phyloP scores from a whole-genome alignment of 192 early-diverging fungal species.

The Spizellomyces sp. region DNA sequence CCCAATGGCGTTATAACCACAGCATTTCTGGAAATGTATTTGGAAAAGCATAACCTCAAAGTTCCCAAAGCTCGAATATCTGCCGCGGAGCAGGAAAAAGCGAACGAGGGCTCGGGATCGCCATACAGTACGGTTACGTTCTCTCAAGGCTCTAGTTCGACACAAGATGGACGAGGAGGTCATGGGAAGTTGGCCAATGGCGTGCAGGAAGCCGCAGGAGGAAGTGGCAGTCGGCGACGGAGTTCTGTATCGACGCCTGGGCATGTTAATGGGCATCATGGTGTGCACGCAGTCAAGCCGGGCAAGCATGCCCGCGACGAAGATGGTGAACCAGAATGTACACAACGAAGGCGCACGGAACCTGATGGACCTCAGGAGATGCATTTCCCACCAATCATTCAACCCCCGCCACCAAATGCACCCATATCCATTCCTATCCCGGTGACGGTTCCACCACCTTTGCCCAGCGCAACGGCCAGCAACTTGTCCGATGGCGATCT shows the following conservation, averaged over 20 bases:
- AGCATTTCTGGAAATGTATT: slow-evolving; percentile 43
- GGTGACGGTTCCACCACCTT: neutral
- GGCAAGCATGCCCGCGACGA: slow-evolving; percentile 1
- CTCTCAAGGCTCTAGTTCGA: neutral
- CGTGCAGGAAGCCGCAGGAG: neutral
- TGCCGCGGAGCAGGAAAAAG: neutral
- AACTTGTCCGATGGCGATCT: slow-evolving; percentile 5
- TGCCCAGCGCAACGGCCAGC: slow-evolving; percentile 2
- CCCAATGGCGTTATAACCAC: slow-evolving; percentile 55
- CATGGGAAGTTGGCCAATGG: neutral
- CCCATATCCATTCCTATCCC: slow-evolving; percentile 1
- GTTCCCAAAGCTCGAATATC: slow-evolving; percentile 25
- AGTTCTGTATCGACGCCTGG: neutral
- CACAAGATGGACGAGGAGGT: neutral
- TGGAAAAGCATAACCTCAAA: slow-evolving; percentile 38
- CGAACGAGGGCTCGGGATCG: neutral
- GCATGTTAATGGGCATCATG: neutral
- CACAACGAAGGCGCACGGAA: neutral
- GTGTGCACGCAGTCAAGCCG: neutral
- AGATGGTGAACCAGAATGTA: neutral
- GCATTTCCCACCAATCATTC: neutral
- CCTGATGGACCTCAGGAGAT: neutral
- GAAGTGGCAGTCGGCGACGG: neutral
- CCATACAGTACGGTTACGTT: neutral
- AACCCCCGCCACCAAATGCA: slow-evolving; percentile 9